Conservation (phyloP, 257 asterid genomes). For the Salvia splendens region DNA sequence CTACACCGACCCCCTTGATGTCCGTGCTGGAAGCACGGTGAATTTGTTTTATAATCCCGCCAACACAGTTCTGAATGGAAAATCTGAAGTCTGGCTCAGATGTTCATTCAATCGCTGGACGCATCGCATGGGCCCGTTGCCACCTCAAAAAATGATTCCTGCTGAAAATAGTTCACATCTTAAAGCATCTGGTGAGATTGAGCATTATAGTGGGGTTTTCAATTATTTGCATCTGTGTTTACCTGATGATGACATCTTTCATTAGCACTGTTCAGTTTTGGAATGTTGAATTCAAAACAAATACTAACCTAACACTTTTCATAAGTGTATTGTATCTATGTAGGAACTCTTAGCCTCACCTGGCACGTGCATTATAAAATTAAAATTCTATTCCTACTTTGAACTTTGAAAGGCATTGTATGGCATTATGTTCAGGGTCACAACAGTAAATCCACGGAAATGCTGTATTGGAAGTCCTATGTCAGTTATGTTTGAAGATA, state of each 20-base stretch:
- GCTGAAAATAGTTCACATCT: conserved; percentile 68
- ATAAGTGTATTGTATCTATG: neutral
- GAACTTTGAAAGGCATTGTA: conserved; percentile 6
- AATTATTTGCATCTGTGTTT: conserved; percentile 11
- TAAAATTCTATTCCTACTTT: neutral
- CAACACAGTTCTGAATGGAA: conserved; percentile 85
- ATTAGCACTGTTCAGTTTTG: neutral
- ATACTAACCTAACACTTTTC: conserved; percentile 9
- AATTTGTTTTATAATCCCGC: conserved; percentile 81
- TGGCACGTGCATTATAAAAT: conserved; percentile 3
- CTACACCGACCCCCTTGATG: conserved; percentile 86
- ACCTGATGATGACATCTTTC: conserved; percentile 3
- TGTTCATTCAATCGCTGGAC: conserved; percentile 98
- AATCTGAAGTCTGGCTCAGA: conserved; percentile 94
- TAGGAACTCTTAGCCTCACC: conserved; percentile 2
- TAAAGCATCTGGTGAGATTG: conserved; percentile 68
- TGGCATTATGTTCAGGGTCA: conserved; percentile 16
- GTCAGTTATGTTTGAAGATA: conserved; percentile 23
- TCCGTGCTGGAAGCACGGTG: conserved; percentile 82
- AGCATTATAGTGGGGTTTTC: conserved; percentile 13
- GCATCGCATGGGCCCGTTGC: conserved; percentile 78
- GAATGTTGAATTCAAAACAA: conserved; percentile 15
- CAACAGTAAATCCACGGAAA: conserved; percentile 20
- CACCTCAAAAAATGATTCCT: conserved; percentile 84
- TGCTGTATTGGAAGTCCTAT: conserved; percentile 20